These are phyloP conservation scores for Gilbertella persicaria DNA, from an alignment of 371 early-diverging fungal genomes.

Conservation along the genomic window DNA sequence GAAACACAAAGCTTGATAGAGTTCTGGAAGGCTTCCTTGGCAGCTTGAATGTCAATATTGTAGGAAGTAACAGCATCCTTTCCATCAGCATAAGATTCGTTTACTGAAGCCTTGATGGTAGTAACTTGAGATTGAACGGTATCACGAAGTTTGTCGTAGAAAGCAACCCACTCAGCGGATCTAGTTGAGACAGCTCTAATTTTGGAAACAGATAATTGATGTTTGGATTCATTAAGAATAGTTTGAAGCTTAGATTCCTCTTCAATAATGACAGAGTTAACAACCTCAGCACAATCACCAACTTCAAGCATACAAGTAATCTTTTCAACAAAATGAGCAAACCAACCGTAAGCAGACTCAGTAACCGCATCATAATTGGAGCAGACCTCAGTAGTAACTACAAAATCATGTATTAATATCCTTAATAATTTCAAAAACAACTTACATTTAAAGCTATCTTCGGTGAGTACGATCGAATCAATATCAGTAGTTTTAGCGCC, in stretches of 20 bases:
- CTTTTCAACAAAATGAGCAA: slow-evolving; percentile 12
- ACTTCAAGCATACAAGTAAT: slow-evolving; percentile 12
- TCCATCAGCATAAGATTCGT: slow-evolving; percentile 8
- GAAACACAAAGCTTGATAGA: background rate
- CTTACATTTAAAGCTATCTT: background rate
- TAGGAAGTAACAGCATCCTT: background rate
- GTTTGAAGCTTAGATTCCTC: slow-evolving; percentile 12
- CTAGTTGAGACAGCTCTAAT: background rate
- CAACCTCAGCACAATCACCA: slow-evolving; percentile 18
- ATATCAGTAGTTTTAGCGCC: background rate
- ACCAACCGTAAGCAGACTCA: slow-evolving; percentile 6
- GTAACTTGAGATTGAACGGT: slow-evolving; percentile 11
- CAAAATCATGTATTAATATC: too few relatives aligned
- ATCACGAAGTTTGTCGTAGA: slow-evolving; percentile 12
- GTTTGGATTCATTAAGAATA: slow-evolving; percentile 9
- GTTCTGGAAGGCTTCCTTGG: slow-evolving; percentile 11
- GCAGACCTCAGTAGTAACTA: slow-evolving; percentile 1
- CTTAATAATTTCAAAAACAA: too few relatives aligned
- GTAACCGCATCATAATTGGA: slow-evolving; percentile 2
- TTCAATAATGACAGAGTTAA: slow-evolving; percentile 9
- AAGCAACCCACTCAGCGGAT: slow-evolving; percentile 1
- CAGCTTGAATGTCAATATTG: slow-evolving; percentile 5
- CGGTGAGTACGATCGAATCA: background rate
- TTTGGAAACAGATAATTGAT: background rate
- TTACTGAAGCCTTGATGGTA: slow-evolving; percentile 13